Conservation (phyloP, 2,329 filamentous ascomycete genomes). For the Cytospora chrysosperma region DNA sequence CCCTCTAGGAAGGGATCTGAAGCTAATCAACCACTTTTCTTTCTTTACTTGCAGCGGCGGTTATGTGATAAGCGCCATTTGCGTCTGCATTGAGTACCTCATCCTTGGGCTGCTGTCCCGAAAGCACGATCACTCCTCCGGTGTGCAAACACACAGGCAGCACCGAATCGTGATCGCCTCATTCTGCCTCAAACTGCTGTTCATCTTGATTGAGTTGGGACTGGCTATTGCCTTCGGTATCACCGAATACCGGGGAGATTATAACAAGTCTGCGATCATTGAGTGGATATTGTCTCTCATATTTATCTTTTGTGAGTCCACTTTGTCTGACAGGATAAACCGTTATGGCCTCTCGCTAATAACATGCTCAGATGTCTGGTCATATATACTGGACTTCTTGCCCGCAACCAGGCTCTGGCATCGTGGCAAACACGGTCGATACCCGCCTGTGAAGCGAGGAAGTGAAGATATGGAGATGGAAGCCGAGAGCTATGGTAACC, state of each 20-base stretch:
- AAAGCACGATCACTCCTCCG: slow-evolving; percentile 63
- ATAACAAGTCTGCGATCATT: slow-evolving; percentile 69
- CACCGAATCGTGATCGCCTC: slow-evolving; percentile 68
- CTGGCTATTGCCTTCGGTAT: slow-evolving; percentile 70
- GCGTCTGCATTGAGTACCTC: slow-evolving; percentile 72
- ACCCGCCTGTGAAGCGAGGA: not conserved
- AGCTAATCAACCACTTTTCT: not conserved
- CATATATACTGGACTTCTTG: slow-evolving; percentile 14
- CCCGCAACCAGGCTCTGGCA: slow-evolving; percentile 2
- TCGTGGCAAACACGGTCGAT: not conserved
- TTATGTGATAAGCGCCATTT: slow-evolving; percentile 77
- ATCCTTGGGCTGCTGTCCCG: slow-evolving; percentile 10
- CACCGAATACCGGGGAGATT: slow-evolving; percentile 43
- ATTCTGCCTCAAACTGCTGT: slow-evolving; percentile 79
- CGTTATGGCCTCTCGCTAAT: not conserved
- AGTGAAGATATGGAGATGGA: slow-evolving; percentile 17
- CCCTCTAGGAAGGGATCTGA: not conserved
- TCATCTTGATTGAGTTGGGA: slow-evolving; percentile 72
- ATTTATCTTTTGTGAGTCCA: slow-evolving; percentile 80
- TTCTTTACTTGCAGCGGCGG: slow-evolving; percentile 44
- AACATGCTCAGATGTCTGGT: slow-evolving; percentile 11
- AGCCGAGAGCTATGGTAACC: not conserved
- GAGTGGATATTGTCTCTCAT: slow-evolving; percentile 74
- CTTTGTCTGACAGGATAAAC: slow-evolving; percentile 54
- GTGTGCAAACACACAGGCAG: slow-evolving; percentile 68